phyloP scores from a whole-genome alignment of 352 stramenopile species.

The Phytophthora pinifolia region DNA sequence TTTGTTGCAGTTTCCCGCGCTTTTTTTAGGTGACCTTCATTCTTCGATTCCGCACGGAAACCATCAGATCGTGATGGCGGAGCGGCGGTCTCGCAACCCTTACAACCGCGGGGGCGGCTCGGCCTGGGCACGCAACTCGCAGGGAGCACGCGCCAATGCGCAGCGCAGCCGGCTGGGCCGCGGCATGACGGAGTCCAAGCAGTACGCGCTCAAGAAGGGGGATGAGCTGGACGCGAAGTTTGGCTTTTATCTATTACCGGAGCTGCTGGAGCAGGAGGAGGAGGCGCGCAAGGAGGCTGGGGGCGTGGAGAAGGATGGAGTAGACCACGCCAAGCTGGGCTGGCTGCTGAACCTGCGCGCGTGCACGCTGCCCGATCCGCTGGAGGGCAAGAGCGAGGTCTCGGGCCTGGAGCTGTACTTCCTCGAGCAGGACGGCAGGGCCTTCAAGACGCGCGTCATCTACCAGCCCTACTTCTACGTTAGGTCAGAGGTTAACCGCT shows the following conservation, averaged over 20 bases:
- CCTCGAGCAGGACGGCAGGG: slow-evolving; percentile 89
- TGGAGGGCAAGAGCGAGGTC: slow-evolving; percentile 79
- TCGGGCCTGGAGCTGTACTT: slow-evolving; percentile 95
- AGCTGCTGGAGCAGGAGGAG: slow-evolving; percentile 58
- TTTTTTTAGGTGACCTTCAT: slow-evolving; percentile 18
- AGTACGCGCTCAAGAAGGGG: slow-evolving; percentile 53
- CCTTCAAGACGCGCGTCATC: slow-evolving; percentile 96
- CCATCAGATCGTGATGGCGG: slow-evolving; percentile 15
- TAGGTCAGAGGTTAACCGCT: slow-evolving; percentile 50
- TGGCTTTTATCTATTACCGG: slow-evolving; percentile 60
- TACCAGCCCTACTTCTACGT: slow-evolving; percentile 98
- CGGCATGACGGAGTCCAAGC: slow-evolving; percentile 65
- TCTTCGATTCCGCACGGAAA: slow-evolving; percentile 15
- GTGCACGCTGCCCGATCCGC: slow-evolving; percentile 53
- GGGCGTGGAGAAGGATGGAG: background rate
- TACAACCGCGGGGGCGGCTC: slow-evolving; percentile 45
- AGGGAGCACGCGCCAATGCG: slow-evolving; percentile 71
- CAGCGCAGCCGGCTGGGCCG: slow-evolving; percentile 31
- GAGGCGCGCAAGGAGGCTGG: slow-evolving; percentile 28
- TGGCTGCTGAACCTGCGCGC: slow-evolving; percentile 77
- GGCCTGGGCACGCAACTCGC: slow-evolving; percentile 68
- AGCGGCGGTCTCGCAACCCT: slow-evolving; percentile 39
- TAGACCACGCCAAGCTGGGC: slow-evolving; percentile 42
- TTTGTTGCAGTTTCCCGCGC: slow-evolving; percentile 12
- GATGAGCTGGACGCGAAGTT: slow-evolving; percentile 74